Base-by-base conservation (phyloP, 129 eudicot species). In the Sambucus nigra region DNA sequence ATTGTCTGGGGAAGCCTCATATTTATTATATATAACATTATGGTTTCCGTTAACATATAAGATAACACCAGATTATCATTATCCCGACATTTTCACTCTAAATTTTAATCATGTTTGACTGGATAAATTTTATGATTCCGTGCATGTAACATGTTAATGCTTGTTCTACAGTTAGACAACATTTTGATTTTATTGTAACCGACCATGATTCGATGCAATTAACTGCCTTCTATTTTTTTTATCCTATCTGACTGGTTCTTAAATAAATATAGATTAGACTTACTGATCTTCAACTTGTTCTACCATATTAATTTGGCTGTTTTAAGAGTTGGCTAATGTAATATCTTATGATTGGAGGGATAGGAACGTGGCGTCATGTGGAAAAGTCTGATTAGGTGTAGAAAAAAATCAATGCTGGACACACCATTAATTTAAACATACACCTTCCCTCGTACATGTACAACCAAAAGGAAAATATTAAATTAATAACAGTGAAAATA, bases 281-380 rank as follows among this genome's bases (percentile, higher is more conserved):
- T 6, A 56, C 4, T 16, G 27, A 31, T 32, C n/a, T n/a, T 21
- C 5, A 38, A 57, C 39, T 35, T 57, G 35, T 40, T 57, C 29
- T 41, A 14, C 12, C 35, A 33, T 18, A 40, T 51, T 15, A 47
- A 25, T 65, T 45, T 33, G 11, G 25, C 33, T 38, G 51, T 64
- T 42, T 17, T 33, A 22, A 55, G 55, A 53, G 63, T 65, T 65
- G 51, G 62, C 55, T 28, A 35, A 10, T 42, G 23, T 46, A 33
- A 65, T 56, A 42, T 54, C 53, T 32, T 12, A 65, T 32, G 24
- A 65, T 65, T 65, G 63, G 47, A 14, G 38, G 38, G 32, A 46
- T 42, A 53, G 63, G 62, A 55, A 55, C 63, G 48, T 65, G 63
- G 63, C 55, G 41, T 54, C 55, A 65, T 65, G 70, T 65, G 61